Base-by-base conservation (phyloP, 345 rosid species). In the Gossypium mustelinum region DNA sequence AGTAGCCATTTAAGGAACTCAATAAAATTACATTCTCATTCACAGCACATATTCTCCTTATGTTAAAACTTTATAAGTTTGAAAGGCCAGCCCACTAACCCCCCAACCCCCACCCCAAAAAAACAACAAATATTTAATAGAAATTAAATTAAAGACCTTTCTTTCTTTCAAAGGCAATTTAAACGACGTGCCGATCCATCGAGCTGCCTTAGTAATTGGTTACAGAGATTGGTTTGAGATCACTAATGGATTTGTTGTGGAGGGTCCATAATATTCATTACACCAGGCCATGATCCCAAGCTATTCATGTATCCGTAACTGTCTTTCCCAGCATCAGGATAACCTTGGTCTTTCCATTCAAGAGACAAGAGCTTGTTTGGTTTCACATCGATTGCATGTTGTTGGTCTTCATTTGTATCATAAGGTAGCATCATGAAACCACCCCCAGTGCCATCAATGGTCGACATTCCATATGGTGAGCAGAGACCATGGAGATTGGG, bases 271-370 rank as follows among this genome's bases (percentile, higher is more conserved):
- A 29, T 81, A 44, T 82, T 87, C 70, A 86, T 87, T 89, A 87
- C 85, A 51, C 87, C 89, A 29, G 71, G 76, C 86, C 91, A 87
- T 22, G 94, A 70, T 81, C 90, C 93, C 65, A 81, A 8, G 59
- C 81, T 81, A 76, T 81, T 85, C 7, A 81, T 48, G 74, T 84
- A 81, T 25, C 89, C 89, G 68, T 61, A 83, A 29, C 79, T 61
- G 73, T 81, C 86, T 81, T 87, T 89, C 64, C 87, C 86, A 27
- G 71, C 79, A 56, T 86, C 91, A 4, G 89, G 80, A 73, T 84
- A 85, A 2, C 84, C 81, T 52, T 89, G 94, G 76, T 87, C 90
- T 72, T 87, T 89, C 94, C 94, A 87, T 20, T 89, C 91, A 10
- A 89, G 89, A 45, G 94, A 86, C 72, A 87, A 72, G 44, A 86